phyloP scores from a whole-genome alignment of 2,329 filamentous ascomycete species.

The Amylocarpus encephaloides region DNA sequence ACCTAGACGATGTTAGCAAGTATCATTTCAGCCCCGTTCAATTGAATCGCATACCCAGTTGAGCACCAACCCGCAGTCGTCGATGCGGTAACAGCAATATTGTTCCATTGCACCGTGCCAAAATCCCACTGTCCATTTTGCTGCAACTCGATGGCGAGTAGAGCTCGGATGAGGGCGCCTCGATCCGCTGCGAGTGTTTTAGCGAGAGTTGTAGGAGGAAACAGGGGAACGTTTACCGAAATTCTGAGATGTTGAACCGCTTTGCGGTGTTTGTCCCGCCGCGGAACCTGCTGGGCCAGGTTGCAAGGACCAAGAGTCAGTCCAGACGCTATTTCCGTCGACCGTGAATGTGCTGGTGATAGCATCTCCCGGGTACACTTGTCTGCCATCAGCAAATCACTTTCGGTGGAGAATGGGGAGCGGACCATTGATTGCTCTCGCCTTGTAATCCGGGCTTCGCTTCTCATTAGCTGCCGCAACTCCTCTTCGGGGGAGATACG shows the following conservation, averaged over 20 bases:
- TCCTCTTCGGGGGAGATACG: neutral
- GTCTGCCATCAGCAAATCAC: neutral
- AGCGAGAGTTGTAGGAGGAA: neutral
- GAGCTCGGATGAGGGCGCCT: slow-evolving; percentile 10
- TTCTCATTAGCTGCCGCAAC: neutral
- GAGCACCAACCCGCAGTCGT: slow-evolving; percentile 11
- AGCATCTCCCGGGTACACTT: slow-evolving; percentile 20
- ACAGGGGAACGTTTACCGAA: slow-evolving; percentile 8
- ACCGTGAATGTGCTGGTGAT: slow-evolving; percentile 19
- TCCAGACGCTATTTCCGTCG: slow-evolving; percentile 14
- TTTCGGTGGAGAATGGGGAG: neutral
- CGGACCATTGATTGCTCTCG: slow-evolving; percentile 11
- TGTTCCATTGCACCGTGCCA: slow-evolving; percentile 17
- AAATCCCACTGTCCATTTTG: slow-evolving; percentile 18
- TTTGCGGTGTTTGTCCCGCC: slow-evolving; percentile 12
- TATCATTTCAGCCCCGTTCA: too few species aligned
- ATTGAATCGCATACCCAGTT: slow-evolving; percentile 1
- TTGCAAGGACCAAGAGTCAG: slow-evolving; percentile 16
- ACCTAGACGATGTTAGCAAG: slow-evolving; percentile 2
- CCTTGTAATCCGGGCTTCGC: slow-evolving; percentile 16
- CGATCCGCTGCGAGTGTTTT: slow-evolving; percentile 3
- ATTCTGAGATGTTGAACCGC: slow-evolving; percentile 15
- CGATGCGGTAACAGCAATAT: slow-evolving; percentile 15
- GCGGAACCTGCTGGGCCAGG: slow-evolving; percentile 13
- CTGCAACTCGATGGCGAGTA: slow-evolving; percentile 17